A percentile compares a stretch with the other conserved stretches of the same genome.
Conservation (phyloP, 768 basidiomycete species). For the Tubosaeta sp. region DNA sequence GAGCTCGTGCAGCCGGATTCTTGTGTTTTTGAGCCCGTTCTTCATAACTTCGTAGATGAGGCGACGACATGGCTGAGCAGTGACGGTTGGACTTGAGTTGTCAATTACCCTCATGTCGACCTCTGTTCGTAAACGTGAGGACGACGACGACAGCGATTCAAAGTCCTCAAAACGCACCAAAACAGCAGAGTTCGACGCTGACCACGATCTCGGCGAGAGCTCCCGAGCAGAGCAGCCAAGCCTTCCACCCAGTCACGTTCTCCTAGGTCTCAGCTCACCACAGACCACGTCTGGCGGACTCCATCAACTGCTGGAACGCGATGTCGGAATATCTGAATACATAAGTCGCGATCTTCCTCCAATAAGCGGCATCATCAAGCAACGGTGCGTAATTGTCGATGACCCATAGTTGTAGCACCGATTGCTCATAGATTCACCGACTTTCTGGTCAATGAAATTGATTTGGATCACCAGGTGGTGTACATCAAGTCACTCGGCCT, state of each 20-base stretch:
- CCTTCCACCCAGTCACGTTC: conserved; percentile 71
- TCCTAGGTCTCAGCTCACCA: conserved; percentile 58
- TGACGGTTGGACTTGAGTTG: neutral
- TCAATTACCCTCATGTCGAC: conserved; percentile 20
- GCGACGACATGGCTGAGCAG: conserved; percentile 27
- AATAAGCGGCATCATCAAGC: conserved; percentile 94
- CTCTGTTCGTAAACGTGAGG: conserved; percentile 48
- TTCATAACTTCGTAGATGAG: conserved; percentile 53
- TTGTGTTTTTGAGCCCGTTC: conserved; percentile 51
- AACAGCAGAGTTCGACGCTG: conserved; percentile 20
- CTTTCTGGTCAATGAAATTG: conserved; percentile 91
- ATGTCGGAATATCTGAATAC: conserved; percentile 91
- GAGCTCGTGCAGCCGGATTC: conserved; percentile 74
- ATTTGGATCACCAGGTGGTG: conserved; percentile 72
- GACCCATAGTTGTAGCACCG: neutral
- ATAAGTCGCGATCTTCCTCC: conserved; percentile 63
- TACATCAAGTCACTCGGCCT: conserved; percentile 75
- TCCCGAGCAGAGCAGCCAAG: conserved; percentile 21
- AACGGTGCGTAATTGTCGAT: conserved; percentile 55
- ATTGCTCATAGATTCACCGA: conserved; percentile 77
- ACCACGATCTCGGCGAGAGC: conserved; percentile 3
- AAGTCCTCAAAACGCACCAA: conserved; percentile 39
- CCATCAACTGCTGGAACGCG: conserved; percentile 62
- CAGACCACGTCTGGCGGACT: conserved; percentile 46
- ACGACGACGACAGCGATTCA: conserved; percentile 40